Evolutionary conservation across 352 stramenopile genomes (phyloP), one percentile per base, ranked within the genome.

Genomic region (Globisporangium polare): DNA sequence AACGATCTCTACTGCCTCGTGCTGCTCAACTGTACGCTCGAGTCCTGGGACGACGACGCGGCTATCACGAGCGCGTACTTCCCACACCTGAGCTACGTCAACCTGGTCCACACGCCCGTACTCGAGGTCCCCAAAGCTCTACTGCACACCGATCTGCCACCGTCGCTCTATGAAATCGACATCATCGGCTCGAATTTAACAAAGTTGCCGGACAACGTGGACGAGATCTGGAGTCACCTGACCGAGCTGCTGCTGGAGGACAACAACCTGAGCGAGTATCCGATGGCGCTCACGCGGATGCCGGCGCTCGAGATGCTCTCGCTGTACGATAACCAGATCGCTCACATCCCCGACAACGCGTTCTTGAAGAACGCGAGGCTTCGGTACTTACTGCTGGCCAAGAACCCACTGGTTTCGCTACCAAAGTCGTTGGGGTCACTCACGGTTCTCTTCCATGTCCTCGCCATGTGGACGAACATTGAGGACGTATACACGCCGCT

Each of bases 1-100:
- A 17, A 13, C 13, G 41, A 63, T 72, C 2, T 66, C n/a, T n/a
- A 64, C 49, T 39, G 47, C 2, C 18, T 69, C 17, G 52, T 58
- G 18, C 35, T 72, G 29, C 68, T 66, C 62, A 69, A 72, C 53
- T 64, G 53, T 8, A 49, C 56, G 3, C 51, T 72, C 15, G 37
- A 8, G 17, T 45, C 45, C 0, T 72, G 66, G 66, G 33, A 60
- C 13, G 12, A 43, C 3, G 22, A 29, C 18, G 65, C 60, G 10
- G 31, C 27, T 17, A 56, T 68, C 13, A 52, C 46, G n/a, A 47
- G 5, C 18, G 17, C n/a, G 0, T 33, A 22, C 12, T 65, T 56
- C 31, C 33, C 52, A 15, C 56, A 54, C 5, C 53, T 71, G 17
- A 57, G 59, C 6, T 60, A 54, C 33, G n/a, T 72, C 51, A 58